Base-by-base conservation (phyloP, 2,329 filamentous ascomycete genomes). In the Colletotrichum graminicola region DNA sequence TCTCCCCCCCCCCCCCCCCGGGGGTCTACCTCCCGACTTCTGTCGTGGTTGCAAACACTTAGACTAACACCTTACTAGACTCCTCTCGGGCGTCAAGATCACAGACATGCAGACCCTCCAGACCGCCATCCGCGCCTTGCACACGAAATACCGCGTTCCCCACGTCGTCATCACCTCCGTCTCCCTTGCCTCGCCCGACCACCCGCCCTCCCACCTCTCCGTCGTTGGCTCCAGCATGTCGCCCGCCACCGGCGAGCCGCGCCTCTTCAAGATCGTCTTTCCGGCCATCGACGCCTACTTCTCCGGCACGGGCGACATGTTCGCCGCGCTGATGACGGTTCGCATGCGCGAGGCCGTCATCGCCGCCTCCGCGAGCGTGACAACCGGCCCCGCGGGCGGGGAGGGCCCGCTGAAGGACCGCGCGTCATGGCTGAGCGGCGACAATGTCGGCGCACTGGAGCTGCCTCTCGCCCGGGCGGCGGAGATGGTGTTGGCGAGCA, bases 251-350 rank as follows among this genome's bases (percentile, higher is more conserved):
- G 88, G 86, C 57, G 84, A 81, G 73, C 90, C 95, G 0, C 91
- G 96, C n/a, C 87, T 95, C 63, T 99, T 98, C 86, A 91, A 92
- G 77, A 91, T 98, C 77, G 90, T 93, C 67, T 94, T 98, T 67
- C 94, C 95, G 0, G 89, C 92, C 36, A 91, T 98, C 71, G 93
- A 97, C 78, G 93, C 94, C 82, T 97, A 96, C 86, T 99, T 98
- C 82, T 94, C 93, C 76, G 96, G 96, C 51, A 98, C 97, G 0
- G 96, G 96, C 57, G 96, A 99, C 84, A 98, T 99, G 95, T 98
- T 99, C 79, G 95, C 94, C 39, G 95, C 95, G 10, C 87, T 99
- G 56, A 94, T 94, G 78, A 90, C 97, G 1, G 93, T 93, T 51
- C 91, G 95, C 39, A 90, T 99, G 78, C 91, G 95, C 69, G 94